Evolutionary conservation across 1,139 yeast species (phyloP), one percentile per base, ranked within the genome.

Genomic region (Lodderomyces theae): DNA sequence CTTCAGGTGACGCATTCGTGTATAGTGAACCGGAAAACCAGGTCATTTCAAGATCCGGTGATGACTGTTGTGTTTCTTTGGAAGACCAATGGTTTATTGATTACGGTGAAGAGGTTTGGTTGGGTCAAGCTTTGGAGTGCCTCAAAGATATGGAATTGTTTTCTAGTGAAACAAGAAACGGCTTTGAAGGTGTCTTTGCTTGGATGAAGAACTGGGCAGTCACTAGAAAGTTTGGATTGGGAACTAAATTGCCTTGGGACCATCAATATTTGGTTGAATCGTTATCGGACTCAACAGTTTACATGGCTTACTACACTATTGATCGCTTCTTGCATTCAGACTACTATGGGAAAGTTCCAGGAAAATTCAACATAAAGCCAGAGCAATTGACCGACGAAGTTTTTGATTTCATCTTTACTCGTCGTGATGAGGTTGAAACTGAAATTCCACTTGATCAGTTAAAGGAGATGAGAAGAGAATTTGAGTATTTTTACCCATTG

Each of bases 171-270:
- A 87, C 95, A 40, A 79, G 86, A 60, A 81, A 92, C 58, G 96
- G 95, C 6, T 90, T 92, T 57, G 96, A 90, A 66, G 92, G 90
- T 65, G 96, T 87, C 44, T 75, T 94, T 53, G 95, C 85, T 52
- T 94, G 99, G 99, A 80, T 94, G 60, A 87, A 86, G 70, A 90
- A 89, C 71, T 94, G 99, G 99, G 98, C 99, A 40, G 87, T 94
- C 48, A 87, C 96, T 45, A 86, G 98, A 75, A 84, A 95, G 48
- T 94, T 87, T 56, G 99, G 98, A 61, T 77, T 94, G 53, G 99
- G 99, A 62, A 83, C 97, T 45, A 83, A 74, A 63, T 79, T 94
- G 52, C 99, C 99, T 47, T 94, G 99, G 99, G 99, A 94, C 69
- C 83, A 86, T 52, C 83, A 83, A 63, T 90, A 85, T 60, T 78